A percentile compares a stretch with the other conserved stretches of the same genome.
Evolutionary conservation across 2,329 filamentous ascomycete genomes (phyloP).

Genomic region (Myriosclerotinia curreyana): DNA sequence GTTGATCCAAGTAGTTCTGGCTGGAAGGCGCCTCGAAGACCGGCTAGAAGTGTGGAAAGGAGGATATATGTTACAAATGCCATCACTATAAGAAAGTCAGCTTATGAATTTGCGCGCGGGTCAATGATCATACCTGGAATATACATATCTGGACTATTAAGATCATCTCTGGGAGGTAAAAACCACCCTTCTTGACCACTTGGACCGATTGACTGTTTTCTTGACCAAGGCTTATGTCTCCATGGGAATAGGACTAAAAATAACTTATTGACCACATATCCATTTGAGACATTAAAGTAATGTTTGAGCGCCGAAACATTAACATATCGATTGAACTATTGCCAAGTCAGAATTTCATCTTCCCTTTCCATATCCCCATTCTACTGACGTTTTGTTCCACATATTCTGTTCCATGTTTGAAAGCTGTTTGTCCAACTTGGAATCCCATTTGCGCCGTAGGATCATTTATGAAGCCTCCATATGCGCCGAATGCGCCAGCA

Average conservation of each 20-base stretch:
- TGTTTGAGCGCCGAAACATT: conserved; percentile 93
- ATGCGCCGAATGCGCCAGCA: conserved; percentile 62
- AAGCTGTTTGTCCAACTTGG: conserved; percentile 87
- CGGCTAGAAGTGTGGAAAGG: conserved; percentile 84
- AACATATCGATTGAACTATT: conserved; percentile 74
- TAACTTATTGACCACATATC: conserved; percentile 91
- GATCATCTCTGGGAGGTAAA: conserved; percentile 86
- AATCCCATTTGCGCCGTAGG: conserved; percentile 92
- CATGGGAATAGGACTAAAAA: conserved; percentile 94
- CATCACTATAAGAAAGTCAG: conserved; percentile 60
- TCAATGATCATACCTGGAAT: conserved; percentile 56
- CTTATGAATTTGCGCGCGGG: background rate
- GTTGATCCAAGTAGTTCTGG: conserved; percentile 90
- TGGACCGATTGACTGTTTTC: conserved; percentile 73
- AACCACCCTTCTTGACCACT: conserved; percentile 73
- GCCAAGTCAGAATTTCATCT: conserved; percentile 24
- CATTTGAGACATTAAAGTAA: conserved; percentile 99
- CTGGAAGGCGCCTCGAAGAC: conserved; percentile 85
- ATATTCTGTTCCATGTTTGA: conserved; percentile 89
- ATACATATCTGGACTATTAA: conserved; percentile 99
- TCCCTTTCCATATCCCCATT: conserved; percentile 2
- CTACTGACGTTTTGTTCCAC: conserved; percentile 81
- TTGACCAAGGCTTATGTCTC: conserved; percentile 96
- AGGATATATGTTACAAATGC: conserved; percentile 96
- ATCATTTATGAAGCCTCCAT: conserved; percentile 93